phyloP scores from a whole-genome alignment of 2,329 filamentous ascomycete species.

The Scopulariopsis brevicaulis region DNA sequence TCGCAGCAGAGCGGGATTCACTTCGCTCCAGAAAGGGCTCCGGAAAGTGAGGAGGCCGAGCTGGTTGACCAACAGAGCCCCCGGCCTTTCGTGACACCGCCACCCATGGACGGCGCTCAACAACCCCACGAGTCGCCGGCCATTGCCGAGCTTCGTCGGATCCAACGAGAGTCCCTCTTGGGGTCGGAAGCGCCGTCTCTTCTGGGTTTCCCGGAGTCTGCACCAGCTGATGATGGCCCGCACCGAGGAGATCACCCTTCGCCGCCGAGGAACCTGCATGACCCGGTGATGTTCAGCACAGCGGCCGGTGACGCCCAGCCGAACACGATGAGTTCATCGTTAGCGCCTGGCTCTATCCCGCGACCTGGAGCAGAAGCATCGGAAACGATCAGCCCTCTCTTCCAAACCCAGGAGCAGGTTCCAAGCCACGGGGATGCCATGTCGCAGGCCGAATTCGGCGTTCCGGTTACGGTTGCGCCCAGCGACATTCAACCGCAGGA shows the following conservation, averaged over 20 bases:
- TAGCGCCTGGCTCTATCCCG: background rate
- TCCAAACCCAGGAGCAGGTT: constrained; percentile 6
- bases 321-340: background rate
- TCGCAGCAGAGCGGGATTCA: background rate
- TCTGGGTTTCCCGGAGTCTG: background rate
- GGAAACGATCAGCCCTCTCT: background rate
- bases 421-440: background rate
- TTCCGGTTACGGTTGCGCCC: background rate
- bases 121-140: background rate
- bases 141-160: background rate
- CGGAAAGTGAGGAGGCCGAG: background rate
- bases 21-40: background rate
- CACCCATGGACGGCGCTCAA: background rate
- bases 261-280: background rate
- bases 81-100: background rate
- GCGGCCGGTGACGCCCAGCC: background rate
- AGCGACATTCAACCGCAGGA: background rate
- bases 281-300: background rate
- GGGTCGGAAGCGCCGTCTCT: background rate
- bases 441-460: background rate
- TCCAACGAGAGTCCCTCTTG: background rate
- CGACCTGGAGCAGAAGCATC: background rate
- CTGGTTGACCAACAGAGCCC: background rate
- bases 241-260: background rate
- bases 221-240: background rate